Percentiles rank a stretch among this genome's conserved stretches.
phyloP scores from a whole-genome alignment of 306 rosid genomes.

The Astragalus glycyphyllos region DNA sequence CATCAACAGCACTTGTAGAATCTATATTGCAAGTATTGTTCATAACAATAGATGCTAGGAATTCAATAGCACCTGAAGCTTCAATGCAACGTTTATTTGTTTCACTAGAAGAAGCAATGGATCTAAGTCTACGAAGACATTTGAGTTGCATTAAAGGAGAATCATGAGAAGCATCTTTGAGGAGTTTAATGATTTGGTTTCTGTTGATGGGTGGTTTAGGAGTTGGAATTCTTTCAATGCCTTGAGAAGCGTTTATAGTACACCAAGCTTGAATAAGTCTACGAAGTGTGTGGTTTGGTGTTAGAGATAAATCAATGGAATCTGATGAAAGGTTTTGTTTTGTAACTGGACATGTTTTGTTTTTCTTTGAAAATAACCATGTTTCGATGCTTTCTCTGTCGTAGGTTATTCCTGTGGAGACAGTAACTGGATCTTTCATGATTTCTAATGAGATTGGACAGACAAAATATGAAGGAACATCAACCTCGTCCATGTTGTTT shows the following conservation, averaged over 20 bases:
- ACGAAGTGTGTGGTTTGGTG: slow-evolving; percentile 92
- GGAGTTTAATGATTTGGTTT: slow-evolving; percentile 57
- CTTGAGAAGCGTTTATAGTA: slow-evolving; percentile 77
- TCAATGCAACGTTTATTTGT: slow-evolving; percentile 68
- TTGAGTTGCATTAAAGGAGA: slow-evolving; percentile 45
- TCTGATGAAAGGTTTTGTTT: slow-evolving; percentile 56
- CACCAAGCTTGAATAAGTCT: slow-evolving; percentile 91
- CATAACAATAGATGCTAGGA: slow-evolving; percentile 55
- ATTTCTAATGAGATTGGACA: slow-evolving; percentile 87
- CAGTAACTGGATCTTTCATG: slow-evolving; percentile 87
- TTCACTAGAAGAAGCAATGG: slow-evolving; percentile 72
- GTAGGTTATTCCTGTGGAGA: slow-evolving; percentile 85
- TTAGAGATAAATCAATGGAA: slow-evolving; percentile 49
- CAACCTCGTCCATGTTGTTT: slow-evolving; percentile 63
- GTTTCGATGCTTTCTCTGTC: slow-evolving; percentile 82
- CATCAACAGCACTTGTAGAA: slow-evolving; percentile 40
- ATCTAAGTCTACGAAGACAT: slow-evolving; percentile 57
- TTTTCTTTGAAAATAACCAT: slow-evolving; percentile 69
- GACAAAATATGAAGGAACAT: slow-evolving; percentile 70
- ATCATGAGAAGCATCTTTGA: slow-evolving; percentile 55
- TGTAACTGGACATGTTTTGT: slow-evolving; percentile 70
- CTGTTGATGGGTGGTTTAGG: slow-evolving; percentile 77
- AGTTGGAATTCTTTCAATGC: slow-evolving; percentile 83
- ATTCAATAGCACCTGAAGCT: slow-evolving; percentile 71
- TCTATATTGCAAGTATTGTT: slow-evolving; percentile 9